A percentile compares a stretch with the other conserved stretches of the same genome.
These are phyloP conservation scores for Pleurotus eryngii DNA, from an alignment of 768 basidiomycete genomes.

Conservation along the genomic window DNA sequence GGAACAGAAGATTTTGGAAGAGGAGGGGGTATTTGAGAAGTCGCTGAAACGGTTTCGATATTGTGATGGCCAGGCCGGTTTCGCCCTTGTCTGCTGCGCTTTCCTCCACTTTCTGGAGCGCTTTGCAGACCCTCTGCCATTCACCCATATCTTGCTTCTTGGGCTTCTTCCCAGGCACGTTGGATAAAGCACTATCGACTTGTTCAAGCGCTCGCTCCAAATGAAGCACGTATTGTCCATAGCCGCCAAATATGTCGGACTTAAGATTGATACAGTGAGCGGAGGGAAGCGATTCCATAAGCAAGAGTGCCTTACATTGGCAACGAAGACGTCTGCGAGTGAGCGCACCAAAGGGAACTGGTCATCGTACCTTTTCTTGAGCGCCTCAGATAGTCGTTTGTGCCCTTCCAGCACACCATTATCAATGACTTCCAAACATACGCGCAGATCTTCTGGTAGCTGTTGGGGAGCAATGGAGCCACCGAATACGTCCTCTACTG, in stretches of 20 bases:
- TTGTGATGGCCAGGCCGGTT: slow-evolving; percentile 89
- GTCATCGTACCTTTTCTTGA: slow-evolving; percentile 90
- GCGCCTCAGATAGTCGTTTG: slow-evolving; percentile 74
- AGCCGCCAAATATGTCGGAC: slow-evolving; percentile 93
- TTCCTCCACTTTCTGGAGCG: slow-evolving; percentile 75
- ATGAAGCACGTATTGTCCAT: slow-evolving; percentile 92
- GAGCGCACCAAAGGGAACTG: slow-evolving; percentile 93
- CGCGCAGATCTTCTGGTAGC: slow-evolving; percentile 82
- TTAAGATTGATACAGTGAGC: slow-evolving; percentile 23
- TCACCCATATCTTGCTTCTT: slow-evolving; percentile 80
- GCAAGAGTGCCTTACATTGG: slow-evolving; percentile 60
- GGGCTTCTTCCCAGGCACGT: slow-evolving; percentile 65
- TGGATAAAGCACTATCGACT: slow-evolving; percentile 75
- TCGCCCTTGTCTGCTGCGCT: slow-evolving; percentile 83
- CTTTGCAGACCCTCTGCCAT: slow-evolving; percentile 74
- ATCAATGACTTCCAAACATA: slow-evolving; percentile 84
- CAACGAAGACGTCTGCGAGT: slow-evolving; percentile 93
- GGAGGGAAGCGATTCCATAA: no score
- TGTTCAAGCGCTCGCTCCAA: slow-evolving; percentile 87
- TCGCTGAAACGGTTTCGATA: slow-evolving; percentile 96
- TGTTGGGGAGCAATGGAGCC: slow-evolving; percentile 69
- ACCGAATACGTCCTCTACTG: slow-evolving; percentile 43
- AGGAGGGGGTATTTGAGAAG: slow-evolving; percentile 95
- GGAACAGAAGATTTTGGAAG: slow-evolving; percentile 95
- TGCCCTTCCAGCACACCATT: slow-evolving; percentile 89